Base-by-base conservation (phyloP, 495 filamentous ascomycete species). In the Hypoxylon rickii region DNA sequence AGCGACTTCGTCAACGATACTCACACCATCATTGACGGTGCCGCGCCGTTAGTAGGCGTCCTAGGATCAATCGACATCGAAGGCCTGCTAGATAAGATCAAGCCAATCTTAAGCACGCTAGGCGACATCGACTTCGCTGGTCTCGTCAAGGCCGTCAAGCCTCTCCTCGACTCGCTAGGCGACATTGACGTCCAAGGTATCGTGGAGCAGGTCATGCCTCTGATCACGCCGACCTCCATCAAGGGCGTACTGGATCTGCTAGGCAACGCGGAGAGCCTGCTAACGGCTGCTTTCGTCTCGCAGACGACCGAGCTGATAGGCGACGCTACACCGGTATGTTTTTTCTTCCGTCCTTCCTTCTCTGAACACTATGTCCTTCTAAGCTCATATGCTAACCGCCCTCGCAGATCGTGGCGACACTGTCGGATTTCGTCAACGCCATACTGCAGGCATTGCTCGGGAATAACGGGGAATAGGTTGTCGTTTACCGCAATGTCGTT, bases 261-360 rank as follows among this genome's bases (percentile, higher is more conserved):
- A 6, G 51, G 51, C 10, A 76, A 78, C 41, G 77, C 73, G 11
- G 70, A 73, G 42, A 51, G 51, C 20, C 55, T 79, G 32, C 47
- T 81, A 38, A 68, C 71, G 2, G 36, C 66, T 18, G 43, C 56
- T 4, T 78, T 78, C 26, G 66, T 79, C 49, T 52, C 73, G 32
- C 74, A 82, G 38, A 82, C 79, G 21, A 72, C 71, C 1, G 74
- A 74, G 19, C 50, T 82, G 43, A 77, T 81, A 60, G 76, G 75
- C 39, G 77, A 79, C 60, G 75, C 72, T 46, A 76, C 77, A 42
- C 73, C 77, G 61, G 77, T 80, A 72, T 68, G 75, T 58, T 44
- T 13, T 11, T 16, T 32, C 37, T n/a, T 29, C 52, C 10, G 1
- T 31, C 32, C 6, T 26, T 20, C 12, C 4, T 24, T 16, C 11